Conservation (phyloP, 345 rosid species). For the Populus deltoides region DNA sequence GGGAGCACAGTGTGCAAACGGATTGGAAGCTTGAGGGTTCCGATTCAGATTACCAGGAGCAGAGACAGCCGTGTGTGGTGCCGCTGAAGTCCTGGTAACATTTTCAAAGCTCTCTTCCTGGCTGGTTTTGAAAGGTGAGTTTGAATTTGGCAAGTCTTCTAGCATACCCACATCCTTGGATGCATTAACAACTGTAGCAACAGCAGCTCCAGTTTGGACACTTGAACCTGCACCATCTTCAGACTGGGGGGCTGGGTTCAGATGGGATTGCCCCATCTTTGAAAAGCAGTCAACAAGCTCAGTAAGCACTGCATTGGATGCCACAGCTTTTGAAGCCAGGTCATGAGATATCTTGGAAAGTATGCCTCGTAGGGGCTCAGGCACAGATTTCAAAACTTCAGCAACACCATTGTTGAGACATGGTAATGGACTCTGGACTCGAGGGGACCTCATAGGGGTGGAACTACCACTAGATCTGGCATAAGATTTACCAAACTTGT, state of each 20-base stretch:
- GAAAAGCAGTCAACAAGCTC: conserved; percentile 41
- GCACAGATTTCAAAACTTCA: conserved; percentile 59
- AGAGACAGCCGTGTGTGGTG: conserved; percentile 9
- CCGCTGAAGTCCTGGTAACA: conserved; percentile 1
- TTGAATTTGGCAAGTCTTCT: conserved; percentile 14
- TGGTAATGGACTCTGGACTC: conserved; percentile 34
- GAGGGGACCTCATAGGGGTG: conserved; percentile 48
- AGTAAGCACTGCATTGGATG: conserved; percentile 37
- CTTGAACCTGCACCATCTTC: conserved; percentile 18
- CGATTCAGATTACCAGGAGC: conserved; percentile 40
- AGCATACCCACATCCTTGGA: conserved; percentile 13
- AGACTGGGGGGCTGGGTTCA: conserved; percentile 13
- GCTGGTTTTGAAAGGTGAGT: conserved; percentile 12
- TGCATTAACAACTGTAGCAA: conserved; percentile 19
- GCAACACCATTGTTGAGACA: conserved; percentile 39
- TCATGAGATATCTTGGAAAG: conserved; percentile 54
- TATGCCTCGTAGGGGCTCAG: conserved; percentile 51
- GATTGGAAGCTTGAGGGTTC: conserved; percentile 21
- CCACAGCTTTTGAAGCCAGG: conserved; percentile 49
- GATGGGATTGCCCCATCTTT: conserved; percentile 39
- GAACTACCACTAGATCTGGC: conserved; percentile 54
- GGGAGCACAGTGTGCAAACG: not conserved
- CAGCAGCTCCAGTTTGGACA: conserved; percentile 16
- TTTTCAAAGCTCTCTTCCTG: conserved; percentile 17
- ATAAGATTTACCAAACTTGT: conserved; percentile 24